A percentile compares a stretch with the other conserved stretches of the same genome.
phyloP scores from a whole-genome alignment of 106 monocot genomes.

The Posidonia australis region DNA sequence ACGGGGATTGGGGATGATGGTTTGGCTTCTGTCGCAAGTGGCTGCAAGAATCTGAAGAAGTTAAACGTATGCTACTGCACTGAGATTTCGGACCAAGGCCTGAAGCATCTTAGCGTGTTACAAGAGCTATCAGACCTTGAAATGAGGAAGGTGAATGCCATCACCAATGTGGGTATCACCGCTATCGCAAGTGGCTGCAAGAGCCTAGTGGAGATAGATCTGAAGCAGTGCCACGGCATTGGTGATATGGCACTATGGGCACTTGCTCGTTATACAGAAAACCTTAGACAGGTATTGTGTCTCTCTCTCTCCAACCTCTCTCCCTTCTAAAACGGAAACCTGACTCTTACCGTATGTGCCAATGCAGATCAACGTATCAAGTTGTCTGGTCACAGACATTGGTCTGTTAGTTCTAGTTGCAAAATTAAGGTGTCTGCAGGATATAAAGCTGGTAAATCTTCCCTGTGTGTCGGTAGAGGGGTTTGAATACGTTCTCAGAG shows the following conservation, averaged over 20 bases:
- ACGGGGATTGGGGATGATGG: slow-evolving; percentile 50
- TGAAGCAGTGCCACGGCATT: slow-evolving; percentile 54
- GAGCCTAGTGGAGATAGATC: slow-evolving; percentile 44
- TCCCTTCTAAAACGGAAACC: too few species aligned
- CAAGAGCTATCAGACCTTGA: slow-evolving; percentile 58
- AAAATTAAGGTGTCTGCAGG: slow-evolving; percentile 59
- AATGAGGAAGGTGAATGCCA: slow-evolving; percentile 36
- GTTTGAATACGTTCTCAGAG: slow-evolving; percentile 47
- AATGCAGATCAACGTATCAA: slow-evolving; percentile 59
- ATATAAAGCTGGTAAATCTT: slow-evolving; percentile 62
- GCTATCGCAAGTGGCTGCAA: slow-evolving; percentile 52
- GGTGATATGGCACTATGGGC: slow-evolving; percentile 58
- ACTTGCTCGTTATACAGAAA: slow-evolving; percentile 38
- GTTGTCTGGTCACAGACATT: slow-evolving; percentile 42
- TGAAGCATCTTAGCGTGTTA: slow-evolving; percentile 42
- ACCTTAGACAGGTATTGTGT: slow-evolving; percentile 73
- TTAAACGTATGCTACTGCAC: slow-evolving; percentile 77
- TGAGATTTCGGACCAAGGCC: slow-evolving; percentile 54
- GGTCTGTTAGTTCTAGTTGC: slow-evolving; percentile 50
- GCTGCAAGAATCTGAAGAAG: slow-evolving; percentile 65
- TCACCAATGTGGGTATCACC: slow-evolving; percentile 51
- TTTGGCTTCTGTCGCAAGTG: slow-evolving; percentile 34
- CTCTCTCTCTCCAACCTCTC: too few species aligned
- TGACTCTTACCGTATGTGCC: background rate
- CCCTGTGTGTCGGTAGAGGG: slow-evolving; percentile 41